A percentile compares a stretch with the other conserved stretches of the same genome.
These are phyloP conservation scores for Deinandra increscens DNA, from an alignment of 129 eudicot genomes.

Conservation along the genomic window DNA sequence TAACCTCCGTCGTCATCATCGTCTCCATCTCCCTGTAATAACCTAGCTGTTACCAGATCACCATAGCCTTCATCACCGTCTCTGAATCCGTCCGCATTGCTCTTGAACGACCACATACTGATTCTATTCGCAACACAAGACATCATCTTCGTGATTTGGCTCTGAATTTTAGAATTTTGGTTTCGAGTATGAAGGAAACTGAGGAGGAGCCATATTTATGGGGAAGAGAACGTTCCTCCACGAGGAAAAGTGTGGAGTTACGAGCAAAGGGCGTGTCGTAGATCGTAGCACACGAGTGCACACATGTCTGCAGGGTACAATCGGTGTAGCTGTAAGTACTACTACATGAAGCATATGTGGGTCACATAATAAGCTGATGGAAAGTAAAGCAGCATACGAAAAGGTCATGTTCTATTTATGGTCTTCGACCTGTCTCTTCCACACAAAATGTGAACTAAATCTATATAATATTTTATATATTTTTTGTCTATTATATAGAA, in stretches of 20 bases:
- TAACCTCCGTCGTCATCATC: conserved; percentile 27
- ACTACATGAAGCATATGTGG: conserved; percentile 1
- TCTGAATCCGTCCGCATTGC: conserved; percentile 8
- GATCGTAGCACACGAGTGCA: conserved; percentile 3
- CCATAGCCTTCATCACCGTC: conserved; percentile 28
- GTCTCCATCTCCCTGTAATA: conserved; percentile 27
- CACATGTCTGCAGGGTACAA: conserved; percentile 1
- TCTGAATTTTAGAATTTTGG: neutral
- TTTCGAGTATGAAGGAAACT: neutral
- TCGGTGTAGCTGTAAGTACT: conserved; percentile 2
- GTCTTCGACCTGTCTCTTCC: conserved; percentile 4
- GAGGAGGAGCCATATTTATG: conserved; percentile 24
- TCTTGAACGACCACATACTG: too few species aligned
- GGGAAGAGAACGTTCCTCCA: conserved; percentile 4
- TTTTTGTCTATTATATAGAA: too few species aligned
- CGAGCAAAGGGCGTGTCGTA: conserved; percentile 13
- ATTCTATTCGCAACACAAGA: conserved; percentile 9
- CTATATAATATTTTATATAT: too few species aligned
- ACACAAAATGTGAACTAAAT: neutral
- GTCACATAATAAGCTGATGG: conserved; percentile 4
- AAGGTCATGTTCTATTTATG: neutral
- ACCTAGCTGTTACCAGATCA: conserved; percentile 13
- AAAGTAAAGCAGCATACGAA: neutral
- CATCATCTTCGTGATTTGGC: too few species aligned
- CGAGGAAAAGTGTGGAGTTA: conserved; percentile 28